Evolutionary conservation across 805 yeast species (phyloP).

Genomic region (Ogataea siamensis): DNA sequence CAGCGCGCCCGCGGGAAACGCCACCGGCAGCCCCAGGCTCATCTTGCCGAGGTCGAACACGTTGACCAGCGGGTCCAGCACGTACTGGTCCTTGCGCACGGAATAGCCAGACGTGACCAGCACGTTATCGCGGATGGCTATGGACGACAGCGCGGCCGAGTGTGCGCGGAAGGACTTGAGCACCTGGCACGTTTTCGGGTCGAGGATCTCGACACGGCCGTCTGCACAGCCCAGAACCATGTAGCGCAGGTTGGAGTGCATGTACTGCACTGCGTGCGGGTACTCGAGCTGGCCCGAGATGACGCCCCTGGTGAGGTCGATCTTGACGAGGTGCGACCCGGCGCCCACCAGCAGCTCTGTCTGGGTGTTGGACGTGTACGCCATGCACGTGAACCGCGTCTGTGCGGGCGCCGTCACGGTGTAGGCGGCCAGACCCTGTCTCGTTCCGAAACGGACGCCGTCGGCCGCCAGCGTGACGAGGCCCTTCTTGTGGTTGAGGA

Average conservation of each 20-base stretch:
- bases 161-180: slow-evolving; percentile 58
- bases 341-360: slow-evolving; percentile 48
- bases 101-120: slow-evolving; percentile 83
- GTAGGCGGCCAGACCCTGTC: slow-evolving; percentile 53
- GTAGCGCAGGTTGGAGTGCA: slow-evolving; percentile 52
- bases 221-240: slow-evolving; percentile 56
- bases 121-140: slow-evolving; percentile 63
- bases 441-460: slow-evolving; percentile 50
- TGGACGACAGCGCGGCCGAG: slow-evolving; percentile 57
- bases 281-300: slow-evolving; percentile 40
- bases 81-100: slow-evolving; percentile 53
- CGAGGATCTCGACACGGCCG: slow-evolving; percentile 65
- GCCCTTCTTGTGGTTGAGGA: slow-evolving; percentile 56
- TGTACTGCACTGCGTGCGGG: slow-evolving; percentile 42
- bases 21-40: slow-evolving; percentile 71
- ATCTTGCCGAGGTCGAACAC: slow-evolving; percentile 75
- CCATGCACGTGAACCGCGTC: slow-evolving; percentile 40
- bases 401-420: slow-evolving; percentile 25
- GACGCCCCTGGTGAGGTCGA: slow-evolving; percentile 42
- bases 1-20: slow-evolving; percentile 88
- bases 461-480: slow-evolving; percentile 53
- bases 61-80: slow-evolving; percentile 77
- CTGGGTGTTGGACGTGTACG: slow-evolving; percentile 40
- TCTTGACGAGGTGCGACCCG: slow-evolving; percentile 30
- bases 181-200: slow-evolving; percentile 46